Conservation (phyloP, 2,329 filamentous ascomycete genomes). For the Trichoderma oligosporum region DNA sequence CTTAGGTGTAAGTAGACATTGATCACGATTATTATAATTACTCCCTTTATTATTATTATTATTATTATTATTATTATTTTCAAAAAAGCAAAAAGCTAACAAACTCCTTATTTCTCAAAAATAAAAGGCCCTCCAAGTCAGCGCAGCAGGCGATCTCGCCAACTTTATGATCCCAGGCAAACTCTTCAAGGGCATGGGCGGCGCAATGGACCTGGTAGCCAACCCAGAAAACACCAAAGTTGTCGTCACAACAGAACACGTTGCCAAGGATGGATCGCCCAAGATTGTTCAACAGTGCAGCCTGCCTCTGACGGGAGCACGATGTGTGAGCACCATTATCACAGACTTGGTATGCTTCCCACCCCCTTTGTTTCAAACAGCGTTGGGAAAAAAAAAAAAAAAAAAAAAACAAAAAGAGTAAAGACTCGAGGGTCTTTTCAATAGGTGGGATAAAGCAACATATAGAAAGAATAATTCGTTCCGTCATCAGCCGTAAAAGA, state of each 20-base stretch:
- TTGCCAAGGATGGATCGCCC: constrained; percentile 62
- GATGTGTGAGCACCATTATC: constrained; percentile 68
- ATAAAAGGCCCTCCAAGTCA: constrained; percentile 75
- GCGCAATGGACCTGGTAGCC: constrained; percentile 69
- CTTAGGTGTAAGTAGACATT: constrained; percentile 53
- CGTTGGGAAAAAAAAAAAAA: background rate
- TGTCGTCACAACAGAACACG: constrained; percentile 66
- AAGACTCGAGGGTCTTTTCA: background rate
- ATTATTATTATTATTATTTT: background rate
- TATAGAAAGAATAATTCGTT: background rate
- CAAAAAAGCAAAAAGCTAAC: constrained; percentile 13
- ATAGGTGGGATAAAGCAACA: background rate
- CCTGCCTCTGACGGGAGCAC: constrained; percentile 62
- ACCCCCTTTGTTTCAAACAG: background rate
- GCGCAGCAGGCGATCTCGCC: constrained; percentile 72
- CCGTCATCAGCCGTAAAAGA: constrained; percentile 3
- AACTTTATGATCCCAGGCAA: constrained; percentile 92
- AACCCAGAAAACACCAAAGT: constrained; percentile 70
- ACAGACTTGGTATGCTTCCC: constrained; percentile 61
- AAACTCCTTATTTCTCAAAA: no score
- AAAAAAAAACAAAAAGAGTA: background rate
- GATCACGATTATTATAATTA: no score
- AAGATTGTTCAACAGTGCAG: constrained; percentile 64
- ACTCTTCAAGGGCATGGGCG: constrained; percentile 83
- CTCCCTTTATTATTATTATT: background rate